phyloP scores from a whole-genome alignment of 177 flowering plant genomes.

The Telopea speciosissima region DNA sequence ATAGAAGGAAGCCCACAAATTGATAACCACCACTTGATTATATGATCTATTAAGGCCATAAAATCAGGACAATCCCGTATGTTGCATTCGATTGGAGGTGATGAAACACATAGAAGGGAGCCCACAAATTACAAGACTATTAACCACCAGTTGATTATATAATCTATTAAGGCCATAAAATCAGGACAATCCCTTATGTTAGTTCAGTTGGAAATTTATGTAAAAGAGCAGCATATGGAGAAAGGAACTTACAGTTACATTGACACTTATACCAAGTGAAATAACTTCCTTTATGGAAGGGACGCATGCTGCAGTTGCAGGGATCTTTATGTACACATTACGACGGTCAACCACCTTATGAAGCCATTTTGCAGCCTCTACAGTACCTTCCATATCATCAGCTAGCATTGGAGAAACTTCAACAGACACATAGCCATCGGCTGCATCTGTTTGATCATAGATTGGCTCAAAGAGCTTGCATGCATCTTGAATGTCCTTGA shows the following conservation, averaged over 20 bases:
- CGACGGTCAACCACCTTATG: slow-evolving; percentile 69
- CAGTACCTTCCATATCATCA: slow-evolving; percentile 76
- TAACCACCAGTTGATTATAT: background rate
- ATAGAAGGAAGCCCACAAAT: background rate
- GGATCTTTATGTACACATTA: slow-evolving; percentile 94
- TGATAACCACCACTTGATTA: background rate
- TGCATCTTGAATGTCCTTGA: slow-evolving; percentile 98
- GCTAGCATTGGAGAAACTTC: slow-evolving; percentile 97
- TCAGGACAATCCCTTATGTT: background rate
- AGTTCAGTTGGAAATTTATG: background rate
- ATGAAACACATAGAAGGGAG: background rate
- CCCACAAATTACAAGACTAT: background rate
- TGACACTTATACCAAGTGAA: slow-evolving; percentile 84
- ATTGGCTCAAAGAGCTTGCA: slow-evolving; percentile 93
- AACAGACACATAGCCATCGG: slow-evolving; percentile 96
- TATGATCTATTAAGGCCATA: background rate
- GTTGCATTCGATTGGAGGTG: no score
- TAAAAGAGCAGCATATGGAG: background rate
- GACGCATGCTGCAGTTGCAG: slow-evolving; percentile 85
- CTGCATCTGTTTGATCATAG: slow-evolving; percentile 86
- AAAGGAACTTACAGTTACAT: slow-evolving; percentile 85
- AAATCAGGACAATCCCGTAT: background rate
- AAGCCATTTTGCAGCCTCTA: slow-evolving; percentile 96
- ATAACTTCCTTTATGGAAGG: slow-evolving; percentile 89
- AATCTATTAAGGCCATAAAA: background rate